These are phyloP conservation scores for Corchorus capsularis DNA, from an alignment of 345 rosid genomes.

Conservation along the genomic window DNA sequence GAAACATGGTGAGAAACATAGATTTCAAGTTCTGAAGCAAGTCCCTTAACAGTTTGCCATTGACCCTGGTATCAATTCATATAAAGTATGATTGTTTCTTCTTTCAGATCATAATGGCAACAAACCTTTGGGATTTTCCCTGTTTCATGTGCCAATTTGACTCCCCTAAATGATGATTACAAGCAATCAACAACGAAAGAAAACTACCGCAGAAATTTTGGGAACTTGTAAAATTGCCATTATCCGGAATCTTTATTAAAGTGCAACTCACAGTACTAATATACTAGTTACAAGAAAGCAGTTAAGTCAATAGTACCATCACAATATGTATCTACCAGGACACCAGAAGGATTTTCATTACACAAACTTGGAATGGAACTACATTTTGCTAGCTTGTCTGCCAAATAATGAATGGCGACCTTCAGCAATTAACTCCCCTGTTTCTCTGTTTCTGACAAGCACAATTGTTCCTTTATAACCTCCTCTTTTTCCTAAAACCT, in stretches of 20 bases:
- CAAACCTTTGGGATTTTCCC: background rate
- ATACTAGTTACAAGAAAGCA: background rate
- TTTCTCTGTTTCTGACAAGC: constrained; percentile 64
- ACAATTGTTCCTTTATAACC: constrained; percentile 68
- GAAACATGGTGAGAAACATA: background rate
- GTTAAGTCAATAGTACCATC: background rate
- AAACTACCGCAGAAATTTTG: background rate
- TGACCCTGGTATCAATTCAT: background rate
- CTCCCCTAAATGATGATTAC: background rate
- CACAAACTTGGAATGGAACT: constrained; percentile 14
- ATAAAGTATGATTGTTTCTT: background rate
- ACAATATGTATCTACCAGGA: background rate
- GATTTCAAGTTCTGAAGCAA: too few relatives aligned
- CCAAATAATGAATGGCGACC: constrained; percentile 91
- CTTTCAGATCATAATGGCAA: background rate
- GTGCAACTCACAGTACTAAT: background rate
- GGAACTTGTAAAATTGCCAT: background rate
- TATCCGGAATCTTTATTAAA: background rate
- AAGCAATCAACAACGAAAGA: background rate
- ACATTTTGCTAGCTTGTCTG: constrained; percentile 67
- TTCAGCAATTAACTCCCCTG: constrained; percentile 86
- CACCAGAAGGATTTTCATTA: background rate
- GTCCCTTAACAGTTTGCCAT: background rate
- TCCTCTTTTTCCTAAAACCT: constrained; percentile 69
- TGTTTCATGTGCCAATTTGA: background rate